phyloP scores from a whole-genome alignment of 164 flowering plant species.

The Pachysandra terminalis region DNA sequence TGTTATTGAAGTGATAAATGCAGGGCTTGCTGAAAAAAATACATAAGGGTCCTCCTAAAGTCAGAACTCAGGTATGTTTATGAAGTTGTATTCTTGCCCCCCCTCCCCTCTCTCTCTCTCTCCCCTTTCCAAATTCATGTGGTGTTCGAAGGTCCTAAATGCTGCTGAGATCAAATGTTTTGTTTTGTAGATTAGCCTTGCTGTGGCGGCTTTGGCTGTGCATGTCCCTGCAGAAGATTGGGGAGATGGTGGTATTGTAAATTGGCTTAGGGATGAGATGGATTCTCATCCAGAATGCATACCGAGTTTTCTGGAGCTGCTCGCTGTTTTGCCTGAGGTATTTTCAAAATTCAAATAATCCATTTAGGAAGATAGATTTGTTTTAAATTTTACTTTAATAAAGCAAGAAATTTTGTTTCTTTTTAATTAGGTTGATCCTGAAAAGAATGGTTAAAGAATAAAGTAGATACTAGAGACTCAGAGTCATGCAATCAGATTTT shows the following conservation, averaged over 20 bases:
- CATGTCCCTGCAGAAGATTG: constrained; percentile 93
- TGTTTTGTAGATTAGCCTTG: constrained; percentile 82
- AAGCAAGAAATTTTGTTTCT: too few relatives aligned
- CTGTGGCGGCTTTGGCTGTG: constrained; percentile 97
- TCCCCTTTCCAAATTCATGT: constrained; percentile 2
- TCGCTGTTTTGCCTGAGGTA: constrained; percentile 96
- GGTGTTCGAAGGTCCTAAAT: neutral
- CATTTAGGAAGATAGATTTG: neutral
- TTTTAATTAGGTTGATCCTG: too few relatives aligned
- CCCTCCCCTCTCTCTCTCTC: too few relatives aligned
- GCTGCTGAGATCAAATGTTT: constrained; percentile 16
- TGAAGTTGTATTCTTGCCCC: constrained; percentile 5
- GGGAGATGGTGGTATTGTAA: constrained; percentile 94
- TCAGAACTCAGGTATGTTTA: constrained; percentile 83
- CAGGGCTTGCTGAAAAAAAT: constrained; percentile 80
- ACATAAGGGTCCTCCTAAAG: constrained; percentile 89
- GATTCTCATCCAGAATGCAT: constrained; percentile 79
- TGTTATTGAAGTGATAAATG: constrained; percentile 24
- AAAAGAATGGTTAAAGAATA: too few relatives aligned
- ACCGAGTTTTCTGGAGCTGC: constrained; percentile 85
- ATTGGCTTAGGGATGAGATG: constrained; percentile 91
- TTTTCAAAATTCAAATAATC: neutral
- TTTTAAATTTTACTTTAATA: too few relatives aligned
- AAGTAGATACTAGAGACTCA: too few relatives aligned
- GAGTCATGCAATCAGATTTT: too few relatives aligned